Evolutionary conservation across 768 basidiomycete genomes (phyloP), one percentile per base, ranked within the genome.

Genomic region (Podaxis sp.): DNA sequence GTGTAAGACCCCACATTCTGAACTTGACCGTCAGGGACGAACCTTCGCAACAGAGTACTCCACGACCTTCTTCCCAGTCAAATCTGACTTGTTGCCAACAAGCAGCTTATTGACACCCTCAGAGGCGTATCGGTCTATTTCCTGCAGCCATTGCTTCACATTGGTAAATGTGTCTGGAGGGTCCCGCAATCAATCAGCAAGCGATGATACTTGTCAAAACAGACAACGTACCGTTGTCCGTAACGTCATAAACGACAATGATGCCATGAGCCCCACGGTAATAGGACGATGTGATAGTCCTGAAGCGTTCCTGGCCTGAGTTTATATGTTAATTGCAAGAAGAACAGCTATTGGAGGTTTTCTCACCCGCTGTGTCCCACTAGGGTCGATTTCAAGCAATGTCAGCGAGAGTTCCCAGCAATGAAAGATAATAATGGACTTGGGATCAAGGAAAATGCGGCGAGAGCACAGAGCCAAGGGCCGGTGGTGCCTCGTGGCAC

Each of bases 261-360:
- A 98, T 98, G 66, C 97, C 97, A 73, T 96, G 94, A 53, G 97
- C 97, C 46, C 97, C 97, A 63, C 97, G 87, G 81, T 99, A 99
- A 83, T 99, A 99, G n/a, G 96, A 94, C 2, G 96, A 94, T 6
- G 97, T 98, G 75, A 99, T 99, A 13, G 97, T 98, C 65, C 97
- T 87, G 90, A 98, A 98, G 33, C 96, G 88, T 76, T 99, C 97
- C 76, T 99, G 97, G 41, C 97, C 92, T 93, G 64, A 41, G 59
- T 27, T 33, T 55, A 43, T 43, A 38, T 53, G 54, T 60, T 51
- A 59, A 59, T 46, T 36, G 53, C 29, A 29, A 33, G 56, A 33
- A 59, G 55, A 40, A 36, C 25, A 46, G 37, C 41, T 53, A 65
- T 56, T 17, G 50, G 57, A 15, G 50, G 53, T 52, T 55, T 66